These are phyloP conservation scores for Lecanicillium sp. DNA, from an alignment of 2,329 filamentous ascomycete genomes.

Conservation along the genomic window DNA sequence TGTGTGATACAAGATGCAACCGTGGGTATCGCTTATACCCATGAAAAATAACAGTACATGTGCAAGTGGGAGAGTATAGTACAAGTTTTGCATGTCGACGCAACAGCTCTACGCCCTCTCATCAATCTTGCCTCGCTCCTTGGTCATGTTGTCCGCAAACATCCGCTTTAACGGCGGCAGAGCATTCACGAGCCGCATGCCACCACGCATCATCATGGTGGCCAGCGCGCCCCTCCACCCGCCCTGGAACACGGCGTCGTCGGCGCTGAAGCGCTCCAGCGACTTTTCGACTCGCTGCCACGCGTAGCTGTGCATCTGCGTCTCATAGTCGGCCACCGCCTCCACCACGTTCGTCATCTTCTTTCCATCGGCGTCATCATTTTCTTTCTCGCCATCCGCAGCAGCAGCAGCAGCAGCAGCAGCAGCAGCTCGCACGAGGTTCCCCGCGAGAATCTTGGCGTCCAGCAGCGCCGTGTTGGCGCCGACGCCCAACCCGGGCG, in stretches of 20 bases:
- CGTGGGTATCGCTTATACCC: too few species aligned
- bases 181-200: constrained; percentile 8
- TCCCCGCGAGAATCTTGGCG: constrained; percentile 9
- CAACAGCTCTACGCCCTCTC: too few species aligned
- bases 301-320: constrained; percentile 10
- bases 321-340: constrained; percentile 8
- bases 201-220: constrained; percentile 8
- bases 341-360: neutral
- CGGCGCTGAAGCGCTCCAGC: constrained; percentile 9
- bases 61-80: too few species aligned
- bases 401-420: too few species aligned
- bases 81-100: too few species aligned
- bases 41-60: too few species aligned
- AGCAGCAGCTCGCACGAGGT: constrained; percentile 1
- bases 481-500: constrained; percentile 13
- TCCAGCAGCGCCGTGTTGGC: constrained; percentile 14
- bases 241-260: constrained; percentile 9
- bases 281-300: constrained; percentile 11
- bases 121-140: too few species aligned
- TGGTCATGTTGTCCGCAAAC: constrained; percentile 2
- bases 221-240: constrained; percentile 7
- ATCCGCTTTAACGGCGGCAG: constrained; percentile 8
- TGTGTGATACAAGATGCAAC: too few species aligned
- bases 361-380: too few species aligned
- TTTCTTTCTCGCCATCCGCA: too few species aligned